phyloP scores from a whole-genome alignment of 2,329 filamentous ascomycete genomes.

The Aurifilum marmelostoma region DNA sequence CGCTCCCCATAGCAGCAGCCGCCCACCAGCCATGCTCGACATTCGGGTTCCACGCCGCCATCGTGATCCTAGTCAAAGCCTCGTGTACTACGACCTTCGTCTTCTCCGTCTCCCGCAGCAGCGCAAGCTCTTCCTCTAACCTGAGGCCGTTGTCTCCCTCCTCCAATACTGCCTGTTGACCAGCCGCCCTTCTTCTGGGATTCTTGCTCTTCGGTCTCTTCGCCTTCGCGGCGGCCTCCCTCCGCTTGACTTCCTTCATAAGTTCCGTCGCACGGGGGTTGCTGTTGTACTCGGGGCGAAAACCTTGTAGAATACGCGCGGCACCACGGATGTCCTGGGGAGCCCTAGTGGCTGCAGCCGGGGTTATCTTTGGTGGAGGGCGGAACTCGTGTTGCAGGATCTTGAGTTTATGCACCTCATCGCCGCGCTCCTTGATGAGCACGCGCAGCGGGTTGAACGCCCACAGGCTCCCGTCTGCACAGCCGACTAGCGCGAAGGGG shows the following conservation, averaged over 20 bases:
- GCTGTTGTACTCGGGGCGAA: slow-evolving; percentile 52
- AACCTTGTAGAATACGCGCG: slow-evolving; percentile 56
- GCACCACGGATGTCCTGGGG: slow-evolving; percentile 45
- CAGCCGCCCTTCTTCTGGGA: slow-evolving; percentile 42
- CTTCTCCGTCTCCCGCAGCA: slow-evolving; percentile 29
- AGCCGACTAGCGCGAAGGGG: slow-evolving; percentile 57
- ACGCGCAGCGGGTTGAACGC: slow-evolving; percentile 50
- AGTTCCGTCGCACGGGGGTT: slow-evolving; percentile 48
- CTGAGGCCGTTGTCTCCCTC: slow-evolving; percentile 34
- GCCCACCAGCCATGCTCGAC: slow-evolving; percentile 67
- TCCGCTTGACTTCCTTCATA: slow-evolving; percentile 39
- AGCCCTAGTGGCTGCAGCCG: background rate
- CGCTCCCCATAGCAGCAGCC: slow-evolving; percentile 67
- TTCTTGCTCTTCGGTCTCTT: slow-evolving; percentile 35
- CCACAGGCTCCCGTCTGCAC: slow-evolving; percentile 58
- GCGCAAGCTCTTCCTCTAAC: slow-evolving; percentile 30
- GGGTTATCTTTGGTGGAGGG: slow-evolving; percentile 34
- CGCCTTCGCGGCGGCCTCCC: slow-evolving; percentile 41
- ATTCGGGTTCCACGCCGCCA: slow-evolving; percentile 71
- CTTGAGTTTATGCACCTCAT: slow-evolving; percentile 44
- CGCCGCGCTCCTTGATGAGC: slow-evolving; percentile 46
- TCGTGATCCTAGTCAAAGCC: slow-evolving; percentile 63
- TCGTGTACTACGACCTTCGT: slow-evolving; percentile 58
- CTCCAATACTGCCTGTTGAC: slow-evolving; percentile 26
- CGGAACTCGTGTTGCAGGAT: slow-evolving; percentile 60